phyloP scores from a whole-genome alignment of 1,284 basidiomycete species.

The Pyrrhoderma noxium region DNA sequence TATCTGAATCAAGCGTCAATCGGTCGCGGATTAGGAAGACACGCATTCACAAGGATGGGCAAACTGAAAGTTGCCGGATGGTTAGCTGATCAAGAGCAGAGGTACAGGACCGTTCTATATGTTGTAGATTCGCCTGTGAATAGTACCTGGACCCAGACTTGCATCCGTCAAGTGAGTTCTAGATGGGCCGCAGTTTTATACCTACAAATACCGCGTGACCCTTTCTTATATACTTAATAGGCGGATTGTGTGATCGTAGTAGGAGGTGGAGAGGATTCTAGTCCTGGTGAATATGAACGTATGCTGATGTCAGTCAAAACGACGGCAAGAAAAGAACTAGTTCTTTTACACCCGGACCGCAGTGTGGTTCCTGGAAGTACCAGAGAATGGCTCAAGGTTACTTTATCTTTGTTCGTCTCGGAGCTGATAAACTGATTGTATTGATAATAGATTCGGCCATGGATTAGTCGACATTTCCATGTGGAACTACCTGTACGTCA shows the following conservation, averaged over 20 bases:
- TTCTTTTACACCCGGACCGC: constrained; percentile 89
- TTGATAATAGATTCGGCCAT: constrained; percentile 72
- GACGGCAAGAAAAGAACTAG: constrained; percentile 93
- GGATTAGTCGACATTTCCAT: constrained; percentile 91
- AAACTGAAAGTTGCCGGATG: constrained; percentile 91
- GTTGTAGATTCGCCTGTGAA: constrained; percentile 90
- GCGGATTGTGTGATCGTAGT: constrained; percentile 96
- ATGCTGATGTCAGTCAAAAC: constrained; percentile 92
- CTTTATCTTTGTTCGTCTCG: constrained; percentile 16
- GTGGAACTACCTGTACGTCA: constrained; percentile 72
- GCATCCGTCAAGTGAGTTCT: constrained; percentile 74
- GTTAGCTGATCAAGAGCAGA: constrained; percentile 92
- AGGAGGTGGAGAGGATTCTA: constrained; percentile 89
- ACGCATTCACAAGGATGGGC: constrained; percentile 91
- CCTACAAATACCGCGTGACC: no score
- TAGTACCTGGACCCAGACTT: constrained; percentile 95
- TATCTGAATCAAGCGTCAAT: constrained; percentile 90
- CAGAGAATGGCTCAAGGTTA: constrained; percentile 90
- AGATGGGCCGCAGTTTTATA: no score
- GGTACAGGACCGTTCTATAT: constrained; percentile 86
- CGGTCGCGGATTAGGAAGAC: constrained; percentile 81
- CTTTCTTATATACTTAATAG: constrained; percentile 30
- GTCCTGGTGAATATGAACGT: constrained; percentile 88
- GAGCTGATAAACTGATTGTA: constrained; percentile 2
- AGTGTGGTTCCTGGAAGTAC: constrained; percentile 89